Conservation (phyloP, 2,329 filamentous ascomycete species). For the Nothophoma quercina region DNA sequence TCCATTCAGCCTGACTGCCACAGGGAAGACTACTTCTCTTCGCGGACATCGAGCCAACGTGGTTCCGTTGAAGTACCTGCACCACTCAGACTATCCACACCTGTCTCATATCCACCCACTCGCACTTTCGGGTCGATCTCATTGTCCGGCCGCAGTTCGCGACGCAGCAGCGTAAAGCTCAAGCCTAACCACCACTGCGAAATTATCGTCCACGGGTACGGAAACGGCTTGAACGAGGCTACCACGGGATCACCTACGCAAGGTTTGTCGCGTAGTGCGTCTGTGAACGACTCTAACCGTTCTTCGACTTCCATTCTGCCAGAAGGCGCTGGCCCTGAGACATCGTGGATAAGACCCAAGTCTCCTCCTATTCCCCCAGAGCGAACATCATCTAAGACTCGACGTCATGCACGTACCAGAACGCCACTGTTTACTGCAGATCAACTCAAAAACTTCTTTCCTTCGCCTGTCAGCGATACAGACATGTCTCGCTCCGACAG, state of each 20-base stretch:
- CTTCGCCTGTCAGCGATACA: conserved; percentile 5
- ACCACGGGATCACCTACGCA: conserved; percentile 13
- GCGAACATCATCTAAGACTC: conserved; percentile 18
- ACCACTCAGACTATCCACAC: conserved; percentile 37
- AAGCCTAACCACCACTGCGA: conserved; percentile 42
- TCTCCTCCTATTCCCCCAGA: conserved; percentile 24
- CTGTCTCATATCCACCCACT: conserved; percentile 39
- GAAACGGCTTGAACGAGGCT: conserved; percentile 45
- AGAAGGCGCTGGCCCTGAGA: conserved; percentile 24
- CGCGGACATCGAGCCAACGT: conserved; percentile 33
- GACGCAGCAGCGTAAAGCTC: conserved; percentile 37
- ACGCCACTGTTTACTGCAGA: conserved; percentile 35
- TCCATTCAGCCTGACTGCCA: conserved; percentile 57
- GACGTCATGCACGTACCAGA: conserved; percentile 23
- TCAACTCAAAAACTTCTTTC: conserved; percentile 25
- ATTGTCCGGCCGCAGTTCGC: conserved; percentile 37
- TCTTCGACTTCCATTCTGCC: conserved; percentile 25
- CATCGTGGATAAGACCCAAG: conserved; percentile 28
- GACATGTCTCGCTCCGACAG: conserved; percentile 38
- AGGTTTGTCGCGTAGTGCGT: background rate
- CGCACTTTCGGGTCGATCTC: conserved; percentile 42
- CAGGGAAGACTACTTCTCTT: conserved; percentile 50
- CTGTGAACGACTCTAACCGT: conserved; percentile 10
- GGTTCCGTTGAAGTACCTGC: conserved; percentile 40
- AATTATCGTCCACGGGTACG: conserved; percentile 50